Evolutionary conservation across 164 flowering plant genomes (phyloP).

Genomic region (Hamamelis virginiana): DNA sequence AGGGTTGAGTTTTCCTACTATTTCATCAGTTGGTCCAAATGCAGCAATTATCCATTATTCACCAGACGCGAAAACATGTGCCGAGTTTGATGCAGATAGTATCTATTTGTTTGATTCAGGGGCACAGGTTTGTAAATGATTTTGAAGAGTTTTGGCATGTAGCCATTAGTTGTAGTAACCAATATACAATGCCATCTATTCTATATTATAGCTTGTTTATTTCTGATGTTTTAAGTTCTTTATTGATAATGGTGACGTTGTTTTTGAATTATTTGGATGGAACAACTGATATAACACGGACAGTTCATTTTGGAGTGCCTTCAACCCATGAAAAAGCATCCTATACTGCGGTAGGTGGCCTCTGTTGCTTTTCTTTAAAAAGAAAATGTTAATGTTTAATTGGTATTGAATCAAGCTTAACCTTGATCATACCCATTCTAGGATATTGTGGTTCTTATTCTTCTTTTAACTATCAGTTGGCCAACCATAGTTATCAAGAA

Average conservation of each 20-base stretch:
- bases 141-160: slow-evolving; percentile 5
- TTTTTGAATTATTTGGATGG: slow-evolving; percentile 84
- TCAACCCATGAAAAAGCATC: slow-evolving; percentile 91
- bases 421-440: neutral
- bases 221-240: slow-evolving; percentile 1
- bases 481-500: too few species aligned
- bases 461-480: neutral
- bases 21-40: slow-evolving; percentile 96
- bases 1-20: slow-evolving; percentile 97
- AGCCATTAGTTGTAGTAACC: neutral
- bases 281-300: slow-evolving; percentile 98
- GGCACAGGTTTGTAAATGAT: slow-evolving; percentile 70
- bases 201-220: slow-evolving; percentile 1
- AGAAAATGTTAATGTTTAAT: neutral
- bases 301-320: slow-evolving; percentile 96
- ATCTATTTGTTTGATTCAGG: slow-evolving; percentile 94
- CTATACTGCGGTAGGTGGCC: slow-evolving; percentile 80
- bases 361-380: neutral
- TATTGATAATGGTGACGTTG: slow-evolving; percentile 9
- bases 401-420: neutral
- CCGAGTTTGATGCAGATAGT: slow-evolving; percentile 78
- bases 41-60: slow-evolving; percentile 89
- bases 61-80: slow-evolving; percentile 71
- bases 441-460: neutral
- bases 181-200: slow-evolving; percentile 4